phyloP scores from a whole-genome alignment of 139 green algal genomes.

The Picochlorum sp. region DNA sequence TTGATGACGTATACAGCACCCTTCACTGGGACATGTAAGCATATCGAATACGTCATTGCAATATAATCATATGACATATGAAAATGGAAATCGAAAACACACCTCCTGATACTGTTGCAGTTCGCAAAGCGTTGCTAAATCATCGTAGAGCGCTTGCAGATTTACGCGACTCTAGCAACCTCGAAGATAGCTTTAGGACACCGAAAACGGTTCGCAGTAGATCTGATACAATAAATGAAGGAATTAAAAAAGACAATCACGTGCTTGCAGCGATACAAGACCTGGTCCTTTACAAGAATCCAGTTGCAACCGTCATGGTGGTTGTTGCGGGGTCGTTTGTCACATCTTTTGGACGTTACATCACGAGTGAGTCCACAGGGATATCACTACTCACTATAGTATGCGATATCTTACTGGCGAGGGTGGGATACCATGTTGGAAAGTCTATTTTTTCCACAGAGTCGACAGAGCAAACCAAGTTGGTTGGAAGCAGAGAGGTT shows the following conservation, averaged over 20 bases:
- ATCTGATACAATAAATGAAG: neutral
- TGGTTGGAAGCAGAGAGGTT: neutral
- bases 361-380: neutral
- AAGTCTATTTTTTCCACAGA: neutral
- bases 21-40: no score
- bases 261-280: conserved; percentile 6
- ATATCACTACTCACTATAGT: conserved; percentile 11
- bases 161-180: neutral
- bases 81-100: conserved; percentile 7
- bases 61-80: neutral
- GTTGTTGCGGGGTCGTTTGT: conserved; percentile 2
- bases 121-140: conserved; percentile 13
- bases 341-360: conserved; percentile 6
- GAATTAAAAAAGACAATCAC: neutral
- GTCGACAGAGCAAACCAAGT: neutral
- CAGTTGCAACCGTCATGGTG: conserved; percentile 12
- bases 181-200: no score
- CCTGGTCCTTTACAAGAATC: conserved; percentile 24
- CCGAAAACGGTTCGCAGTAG: no score
- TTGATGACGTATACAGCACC: conserved; percentile 27
- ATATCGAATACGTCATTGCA: neutral
- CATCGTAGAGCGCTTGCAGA: conserved; percentile 10
- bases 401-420: neutral
- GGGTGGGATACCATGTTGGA: conserved; percentile 1
- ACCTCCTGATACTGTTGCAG: conserved; percentile 18